These are phyloP conservation scores for Harringtonia lauricola DNA, from an alignment of 2,329 filamentous ascomycete genomes.

Conservation along the genomic window DNA sequence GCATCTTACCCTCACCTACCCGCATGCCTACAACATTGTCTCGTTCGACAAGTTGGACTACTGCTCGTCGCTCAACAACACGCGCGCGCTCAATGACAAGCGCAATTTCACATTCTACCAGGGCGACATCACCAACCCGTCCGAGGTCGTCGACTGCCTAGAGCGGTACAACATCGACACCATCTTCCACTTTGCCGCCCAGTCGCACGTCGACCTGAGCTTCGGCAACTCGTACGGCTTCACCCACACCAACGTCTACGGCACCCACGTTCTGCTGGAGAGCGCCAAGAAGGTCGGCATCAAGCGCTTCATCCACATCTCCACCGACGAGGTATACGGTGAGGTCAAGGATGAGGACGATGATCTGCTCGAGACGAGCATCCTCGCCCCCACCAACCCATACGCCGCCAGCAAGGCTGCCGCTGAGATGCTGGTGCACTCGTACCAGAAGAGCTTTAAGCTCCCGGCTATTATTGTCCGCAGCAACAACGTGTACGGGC, in stretches of 20 bases:
- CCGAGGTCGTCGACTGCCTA: conserved; percentile 60
- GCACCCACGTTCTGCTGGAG: conserved; percentile 74
- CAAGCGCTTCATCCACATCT: conserved; percentile 68
- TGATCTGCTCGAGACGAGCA: conserved; percentile 61
- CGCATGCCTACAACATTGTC: conserved; percentile 63
- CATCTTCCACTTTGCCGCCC: conserved; percentile 76
- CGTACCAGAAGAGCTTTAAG: conserved; percentile 76
- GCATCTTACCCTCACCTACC: conserved; percentile 65
- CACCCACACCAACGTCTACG: conserved; percentile 71
- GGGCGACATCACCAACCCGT: conserved; percentile 64
- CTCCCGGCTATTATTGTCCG: conserved; percentile 70
- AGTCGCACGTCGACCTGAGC: conserved; percentile 72
- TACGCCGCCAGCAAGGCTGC: conserved; percentile 74
- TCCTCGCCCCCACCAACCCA: conserved; percentile 70
- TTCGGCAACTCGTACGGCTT: conserved; percentile 77
- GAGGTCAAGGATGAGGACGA: conserved; percentile 64
- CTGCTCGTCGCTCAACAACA: conserved; percentile 73
- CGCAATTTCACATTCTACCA: conserved; percentile 71
- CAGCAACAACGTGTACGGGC: conserved; percentile 78
- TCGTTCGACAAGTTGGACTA: conserved; percentile 82
- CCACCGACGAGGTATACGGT: conserved; percentile 78
- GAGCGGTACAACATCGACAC: conserved; percentile 65
- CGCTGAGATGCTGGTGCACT: conserved; percentile 76
- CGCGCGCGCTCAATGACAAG: conserved; percentile 52
- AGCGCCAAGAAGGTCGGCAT: conserved; percentile 62